Evolutionary conservation across 805 yeast species (phyloP), one percentile per base, ranked within the genome.

Genomic region (Ogataea trehalophila): DNA sequence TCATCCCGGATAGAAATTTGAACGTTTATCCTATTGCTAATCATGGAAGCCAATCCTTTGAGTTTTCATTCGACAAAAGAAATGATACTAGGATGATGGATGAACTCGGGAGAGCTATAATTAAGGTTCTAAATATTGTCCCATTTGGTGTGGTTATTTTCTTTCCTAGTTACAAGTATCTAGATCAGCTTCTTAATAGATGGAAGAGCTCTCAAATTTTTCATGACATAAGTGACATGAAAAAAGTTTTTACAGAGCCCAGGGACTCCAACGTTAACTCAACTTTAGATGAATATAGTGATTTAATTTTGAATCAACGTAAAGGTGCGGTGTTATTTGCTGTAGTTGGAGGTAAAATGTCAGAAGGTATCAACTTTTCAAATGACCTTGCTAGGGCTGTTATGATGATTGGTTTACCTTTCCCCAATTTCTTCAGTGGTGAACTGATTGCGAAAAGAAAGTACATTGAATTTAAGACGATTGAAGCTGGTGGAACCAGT

Each of bases 361-460:
- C 96, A 0, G 98, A 91, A 64, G 98, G 98, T 5, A 92, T 91
- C 39, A 91, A 91, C 61, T 91, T 92, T 62, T 79, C 91, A 11
- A 92, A 90, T 59, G 81, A 84, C 37, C 67, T 92, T n/a, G 96
- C 96, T 1, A 72, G 97, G 48, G 90, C 87, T 0, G 91, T 92
- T 0, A 70, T 87, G 2, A 84, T 92, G 85, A 72, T 88, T 13
- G 98, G 97, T 0, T 63, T 92, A 37, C 97, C 98, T 2, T 92
- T 77, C 57, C 97, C 98, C 0, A 92, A 90, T 63, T 76, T 85
- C 0, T 77, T 76, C 57, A 83, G 94, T 26, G 95, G 92, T 39
- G 96, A 89, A 54, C 69, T 90, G 55, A 74, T 85, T 23, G 87
- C 95, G 13, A 85, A 80, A 60, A 71, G 82, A 53, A 74, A 76